phyloP scores from a whole-genome alignment of 768 basidiomycete genomes.

The Lactarius indigo region DNA sequence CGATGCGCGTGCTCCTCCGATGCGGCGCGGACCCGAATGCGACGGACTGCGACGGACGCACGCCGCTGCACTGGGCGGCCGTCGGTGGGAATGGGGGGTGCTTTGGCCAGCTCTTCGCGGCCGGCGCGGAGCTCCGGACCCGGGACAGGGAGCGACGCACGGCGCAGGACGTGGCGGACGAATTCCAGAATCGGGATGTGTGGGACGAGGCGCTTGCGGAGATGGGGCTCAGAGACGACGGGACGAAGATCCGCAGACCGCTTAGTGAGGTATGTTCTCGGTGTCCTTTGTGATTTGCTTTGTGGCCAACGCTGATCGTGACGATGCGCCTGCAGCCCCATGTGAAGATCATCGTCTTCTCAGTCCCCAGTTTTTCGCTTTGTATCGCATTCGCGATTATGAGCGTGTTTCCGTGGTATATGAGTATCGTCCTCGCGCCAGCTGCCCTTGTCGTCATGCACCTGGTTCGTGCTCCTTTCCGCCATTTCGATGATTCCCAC shows the following conservation, averaged over 20 bases:
- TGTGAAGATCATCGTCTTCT: slow-evolving; percentile 8
- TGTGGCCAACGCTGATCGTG: neutral
- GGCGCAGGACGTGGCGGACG: slow-evolving; percentile 86
- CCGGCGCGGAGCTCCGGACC: slow-evolving; percentile 75
- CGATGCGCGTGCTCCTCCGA: slow-evolving; percentile 81
- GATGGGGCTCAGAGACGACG: slow-evolving; percentile 74
- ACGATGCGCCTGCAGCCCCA: neutral
- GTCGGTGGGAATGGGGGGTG: slow-evolving; percentile 83
- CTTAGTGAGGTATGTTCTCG: slow-evolving; percentile 58
- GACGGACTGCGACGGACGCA: slow-evolving; percentile 73
- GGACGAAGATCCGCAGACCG: slow-evolving; percentile 57
- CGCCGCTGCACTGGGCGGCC: slow-evolving; percentile 94
- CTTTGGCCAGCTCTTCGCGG: slow-evolving; percentile 78
- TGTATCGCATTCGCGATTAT: slow-evolving; percentile 3
- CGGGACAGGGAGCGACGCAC: slow-evolving; percentile 81
- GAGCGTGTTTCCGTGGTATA: slow-evolving; percentile 11
- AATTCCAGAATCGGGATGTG: slow-evolving; percentile 71
- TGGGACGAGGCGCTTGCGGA: slow-evolving; percentile 86
- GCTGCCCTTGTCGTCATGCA: neutral
- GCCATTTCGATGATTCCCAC: neutral
- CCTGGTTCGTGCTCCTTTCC: neutral
- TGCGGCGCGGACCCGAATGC: slow-evolving; percentile 78
- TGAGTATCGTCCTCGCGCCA: neutral
- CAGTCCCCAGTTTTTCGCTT: neutral
- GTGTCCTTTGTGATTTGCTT: neutral